Percentiles rank a stretch among this genome's conserved stretches.
These are phyloP conservation scores for Abortiporus biennis DNA, from an alignment of 1,284 basidiomycete genomes.

Conservation along the genomic window DNA sequence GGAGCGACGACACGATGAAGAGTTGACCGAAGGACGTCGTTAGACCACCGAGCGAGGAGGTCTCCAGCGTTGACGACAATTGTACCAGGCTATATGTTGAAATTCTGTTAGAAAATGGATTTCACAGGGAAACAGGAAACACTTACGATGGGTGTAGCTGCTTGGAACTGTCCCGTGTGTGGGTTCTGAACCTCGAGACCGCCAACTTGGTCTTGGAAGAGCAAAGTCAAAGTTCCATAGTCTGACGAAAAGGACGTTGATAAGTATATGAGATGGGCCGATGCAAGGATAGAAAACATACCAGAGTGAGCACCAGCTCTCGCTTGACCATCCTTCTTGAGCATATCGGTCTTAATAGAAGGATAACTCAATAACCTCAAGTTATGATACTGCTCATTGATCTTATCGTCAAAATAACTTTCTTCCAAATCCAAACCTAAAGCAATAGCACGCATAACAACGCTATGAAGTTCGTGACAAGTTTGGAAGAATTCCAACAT, in stretches of 20 bases:
- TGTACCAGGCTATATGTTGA: constrained; percentile 52
- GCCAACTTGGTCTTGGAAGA: constrained; percentile 81
- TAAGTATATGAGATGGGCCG: neutral
- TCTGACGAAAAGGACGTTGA: constrained; percentile 34
- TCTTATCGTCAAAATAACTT: constrained; percentile 66
- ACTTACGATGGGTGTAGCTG: constrained; percentile 72
- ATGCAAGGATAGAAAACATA: constrained; percentile 17
- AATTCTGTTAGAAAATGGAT: constrained; percentile 6
- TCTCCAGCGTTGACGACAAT: constrained; percentile 85
- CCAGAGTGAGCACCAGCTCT: constrained; percentile 78
- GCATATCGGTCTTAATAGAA: constrained; percentile 51
- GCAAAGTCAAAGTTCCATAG: constrained; percentile 78
- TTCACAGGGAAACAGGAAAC: constrained; percentile 1
- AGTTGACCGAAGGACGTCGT: constrained; percentile 74
- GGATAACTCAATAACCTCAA: constrained; percentile 74
- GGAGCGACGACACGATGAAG: constrained; percentile 81
- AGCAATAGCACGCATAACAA: constrained; percentile 78
- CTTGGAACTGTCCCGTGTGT: constrained; percentile 61
- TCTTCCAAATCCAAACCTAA: constrained; percentile 71
- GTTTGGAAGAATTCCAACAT: constrained; percentile 75
- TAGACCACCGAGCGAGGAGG: constrained; percentile 79
- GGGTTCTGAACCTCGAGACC: constrained; percentile 82
- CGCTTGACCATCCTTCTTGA: constrained; percentile 63
- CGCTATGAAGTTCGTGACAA: constrained; percentile 69
- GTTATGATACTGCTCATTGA: constrained; percentile 74